Percentiles rank a stretch among this genome's conserved stretches.
phyloP scores from a whole-genome alignment of 306 rosid species.

The Nissolia schottii region DNA sequence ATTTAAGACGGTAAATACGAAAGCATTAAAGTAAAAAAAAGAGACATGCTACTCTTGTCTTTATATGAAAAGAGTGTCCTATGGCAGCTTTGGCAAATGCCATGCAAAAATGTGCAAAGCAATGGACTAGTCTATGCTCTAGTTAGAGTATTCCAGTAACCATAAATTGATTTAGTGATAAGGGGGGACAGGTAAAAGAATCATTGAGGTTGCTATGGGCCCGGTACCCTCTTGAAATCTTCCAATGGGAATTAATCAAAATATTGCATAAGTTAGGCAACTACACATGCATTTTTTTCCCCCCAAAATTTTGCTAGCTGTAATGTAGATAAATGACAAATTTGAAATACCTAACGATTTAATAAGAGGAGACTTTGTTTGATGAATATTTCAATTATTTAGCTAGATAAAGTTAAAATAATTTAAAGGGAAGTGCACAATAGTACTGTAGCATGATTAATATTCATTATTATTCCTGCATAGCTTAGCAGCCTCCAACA shows the following conservation, averaged over 20 bases:
- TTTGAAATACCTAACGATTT: neutral
- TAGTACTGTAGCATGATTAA: neutral
- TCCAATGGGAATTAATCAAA: neutral
- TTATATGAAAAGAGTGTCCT: conserved; percentile 18
- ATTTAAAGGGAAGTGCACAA: neutral
- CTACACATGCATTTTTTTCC: conserved; percentile 4
- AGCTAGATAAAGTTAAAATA: neutral
- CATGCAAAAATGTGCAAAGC: conserved; percentile 28
- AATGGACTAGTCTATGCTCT: neutral
- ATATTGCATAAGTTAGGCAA: conserved; percentile 17
- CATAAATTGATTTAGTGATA: neutral
- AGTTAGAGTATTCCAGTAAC: neutral
- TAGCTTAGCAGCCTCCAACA: conserved; percentile 8
- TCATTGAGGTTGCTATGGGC: conserved; percentile 27
- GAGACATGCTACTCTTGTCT: conserved; percentile 1
- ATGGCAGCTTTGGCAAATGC: neutral
- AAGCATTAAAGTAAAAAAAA: conserved; percentile 31
- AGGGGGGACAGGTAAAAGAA: neutral
- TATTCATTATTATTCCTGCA: conserved; percentile 10
- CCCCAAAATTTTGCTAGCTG: neutral
- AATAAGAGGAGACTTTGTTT: neutral
- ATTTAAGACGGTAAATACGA: neutral
- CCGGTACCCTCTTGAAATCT: neutral
- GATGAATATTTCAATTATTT: conserved; percentile 3
- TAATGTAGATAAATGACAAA: neutral